Evolutionary conservation across 768 basidiomycete species (phyloP).

Genomic region (button mushroom (Agaricus bisporus)): DNA sequence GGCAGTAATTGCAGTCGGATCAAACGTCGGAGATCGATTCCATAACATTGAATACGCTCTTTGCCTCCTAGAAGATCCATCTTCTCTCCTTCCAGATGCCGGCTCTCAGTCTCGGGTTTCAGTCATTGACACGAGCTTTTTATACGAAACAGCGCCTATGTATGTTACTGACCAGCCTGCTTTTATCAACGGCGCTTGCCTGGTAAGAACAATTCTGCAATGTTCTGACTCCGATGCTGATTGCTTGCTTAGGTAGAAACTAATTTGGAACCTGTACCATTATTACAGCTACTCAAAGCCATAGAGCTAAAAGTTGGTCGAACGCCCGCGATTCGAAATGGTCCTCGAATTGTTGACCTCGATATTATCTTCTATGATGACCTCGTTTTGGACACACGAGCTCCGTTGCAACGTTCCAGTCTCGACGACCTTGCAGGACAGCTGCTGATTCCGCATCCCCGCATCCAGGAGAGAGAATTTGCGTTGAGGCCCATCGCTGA

Average conservation of each 20-base stretch:
- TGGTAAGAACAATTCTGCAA: constrained; percentile 48
- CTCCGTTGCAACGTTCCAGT: constrained; percentile 26
- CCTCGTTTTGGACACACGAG: constrained; percentile 50
- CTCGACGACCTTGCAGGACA: constrained; percentile 57
- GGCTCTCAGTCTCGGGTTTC: constrained; percentile 17
- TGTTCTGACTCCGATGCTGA: not conserved
- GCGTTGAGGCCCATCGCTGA: constrained; percentile 84
- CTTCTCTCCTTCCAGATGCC: constrained; percentile 18
- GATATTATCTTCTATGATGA: constrained; percentile 79
- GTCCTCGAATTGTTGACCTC: constrained; percentile 86
- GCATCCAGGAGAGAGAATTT: constrained; percentile 83
- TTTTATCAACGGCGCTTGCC: constrained; percentile 89
- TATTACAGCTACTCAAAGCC: constrained; percentile 62
- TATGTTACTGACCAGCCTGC: constrained; percentile 86
- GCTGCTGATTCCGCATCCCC: constrained; percentile 80
- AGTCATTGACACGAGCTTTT: constrained; percentile 75
- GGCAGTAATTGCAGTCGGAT: constrained; percentile 77
- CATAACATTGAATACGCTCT: constrained; percentile 77
- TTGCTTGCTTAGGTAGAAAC: constrained; percentile 65
- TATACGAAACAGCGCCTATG: constrained; percentile 96
- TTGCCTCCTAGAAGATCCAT: constrained; percentile 55
- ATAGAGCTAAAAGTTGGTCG: constrained; percentile 78
- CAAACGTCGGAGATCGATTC: constrained; percentile 86
- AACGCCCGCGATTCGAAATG: constrained; percentile 70
- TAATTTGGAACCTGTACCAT: constrained; percentile 46